Evolutionary conservation across 2,329 filamentous ascomycete genomes (phyloP), one percentile per base, ranked within the genome.

Genomic region (Ophiostoma triangulosporum): DNA sequence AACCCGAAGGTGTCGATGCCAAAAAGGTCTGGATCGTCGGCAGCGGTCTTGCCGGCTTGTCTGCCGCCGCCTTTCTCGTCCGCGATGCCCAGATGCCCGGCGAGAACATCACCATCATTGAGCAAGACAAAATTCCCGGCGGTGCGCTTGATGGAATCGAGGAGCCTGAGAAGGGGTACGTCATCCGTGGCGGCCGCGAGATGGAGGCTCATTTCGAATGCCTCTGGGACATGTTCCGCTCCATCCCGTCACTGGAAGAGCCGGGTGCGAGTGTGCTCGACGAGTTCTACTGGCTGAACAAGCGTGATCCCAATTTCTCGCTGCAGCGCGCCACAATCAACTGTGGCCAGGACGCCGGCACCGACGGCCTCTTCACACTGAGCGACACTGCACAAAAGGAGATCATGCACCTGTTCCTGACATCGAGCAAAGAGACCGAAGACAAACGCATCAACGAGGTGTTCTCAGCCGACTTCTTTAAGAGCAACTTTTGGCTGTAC

Each of bases 401-500:
- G 33, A 57, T 69, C n/a, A 62, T 68, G 49, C 60, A 60, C 5
- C 57, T 64, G 6, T 62, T 69, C 11, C 63, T 69, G 58, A 8
- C 58, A 51, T 40, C 61, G 51, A 55, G 61, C 57, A 56, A 60
- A 27, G 57, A 60, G 53, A 50, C 63, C 11, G 62, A 63, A 46
- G 59, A 58, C 17, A 65, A 63, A 53, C 61, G 59, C 24, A 65
- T 66, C 43, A 60, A 63, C 51, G 62, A 65, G 33, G 53, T 63
- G 48, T 59, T 64, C 35, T 53, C 56, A 20, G 55, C 56, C 8
- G 61, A 61, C 20, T 67, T 68, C 53, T 68, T 68, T 56, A 46
- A 62, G 50, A 66, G 63, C 27, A 66, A 66, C 50, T 68, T 68
- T 51, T 68, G 66, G 66, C 63, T 64, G 50, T 64, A 65, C 59